phyloP scores from a whole-genome alignment of 75 land plant genomes.

The Cunninghamia lanceolata region DNA sequence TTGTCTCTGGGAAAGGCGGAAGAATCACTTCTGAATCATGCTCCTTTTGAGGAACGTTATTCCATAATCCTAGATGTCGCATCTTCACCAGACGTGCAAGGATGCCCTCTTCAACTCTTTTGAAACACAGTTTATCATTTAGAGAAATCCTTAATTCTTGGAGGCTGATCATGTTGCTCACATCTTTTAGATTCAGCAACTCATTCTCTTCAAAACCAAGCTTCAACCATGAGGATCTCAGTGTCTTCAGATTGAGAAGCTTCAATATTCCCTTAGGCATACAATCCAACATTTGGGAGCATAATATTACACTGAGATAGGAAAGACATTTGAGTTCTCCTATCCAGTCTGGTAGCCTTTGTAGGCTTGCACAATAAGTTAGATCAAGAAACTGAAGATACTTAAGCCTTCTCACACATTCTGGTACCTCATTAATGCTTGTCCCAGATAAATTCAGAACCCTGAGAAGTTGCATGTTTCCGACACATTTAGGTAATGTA shows the following conservation, averaged over 20 bases:
- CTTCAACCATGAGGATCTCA: not conserved
- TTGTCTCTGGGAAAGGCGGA: not conserved
- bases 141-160: not conserved
- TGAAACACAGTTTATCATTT: not conserved
- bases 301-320: not conserved
- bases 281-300: not conserved
- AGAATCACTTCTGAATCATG: not conserved
- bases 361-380: too few species aligned
- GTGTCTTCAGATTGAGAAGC: not conserved
- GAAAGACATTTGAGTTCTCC: not conserved
- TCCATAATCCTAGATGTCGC: not conserved
- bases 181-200: not conserved
- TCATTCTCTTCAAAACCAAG: not conserved
- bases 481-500: not conserved
- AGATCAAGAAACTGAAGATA: not conserved
- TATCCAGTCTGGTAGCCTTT: not conserved
- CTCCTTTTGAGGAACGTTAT: not conserved
- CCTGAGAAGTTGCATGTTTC: not conserved
- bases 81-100: not conserved
- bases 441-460: not conserved
- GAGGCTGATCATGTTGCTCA: not conserved
- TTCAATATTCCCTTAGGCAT: not conserved
- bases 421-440: not conserved
- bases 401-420: not conserved
- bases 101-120: not conserved